These are phyloP conservation scores for Omphalotus guepiniiformis DNA, from an alignment of 768 basidiomycete genomes.

Conservation along the genomic window DNA sequence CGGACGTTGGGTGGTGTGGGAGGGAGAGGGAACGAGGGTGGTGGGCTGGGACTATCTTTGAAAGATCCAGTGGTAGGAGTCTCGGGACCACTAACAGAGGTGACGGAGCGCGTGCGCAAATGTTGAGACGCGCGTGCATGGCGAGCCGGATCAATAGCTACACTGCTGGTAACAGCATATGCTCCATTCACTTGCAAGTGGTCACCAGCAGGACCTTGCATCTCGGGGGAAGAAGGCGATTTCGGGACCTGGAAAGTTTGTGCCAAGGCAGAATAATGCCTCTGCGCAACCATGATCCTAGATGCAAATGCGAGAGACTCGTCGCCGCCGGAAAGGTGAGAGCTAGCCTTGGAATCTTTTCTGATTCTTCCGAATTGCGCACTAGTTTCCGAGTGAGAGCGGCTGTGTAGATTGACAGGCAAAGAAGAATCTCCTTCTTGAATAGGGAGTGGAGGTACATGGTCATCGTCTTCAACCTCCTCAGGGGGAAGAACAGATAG, in stretches of 20 bases:
- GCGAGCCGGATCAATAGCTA: slow-evolving; percentile 21
- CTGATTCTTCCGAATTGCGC: slow-evolving; percentile 53
- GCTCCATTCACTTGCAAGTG: slow-evolving; percentile 31
- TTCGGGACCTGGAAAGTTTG: slow-evolving; percentile 56
- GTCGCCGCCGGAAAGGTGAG: slow-evolving; percentile 47
- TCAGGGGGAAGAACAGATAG: slow-evolving; percentile 62
- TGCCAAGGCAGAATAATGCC: slow-evolving; percentile 69
- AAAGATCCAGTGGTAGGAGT: slow-evolving; percentile 33
- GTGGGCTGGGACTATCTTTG: slow-evolving; percentile 43
- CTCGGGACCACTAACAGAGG: slow-evolving; percentile 42
- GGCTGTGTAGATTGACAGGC: slow-evolving; percentile 39
- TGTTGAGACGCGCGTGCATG: slow-evolving; percentile 36
- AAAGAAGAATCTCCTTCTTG: slow-evolving; percentile 47
- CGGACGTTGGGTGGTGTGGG: slow-evolving; percentile 70
- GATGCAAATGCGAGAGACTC: slow-evolving; percentile 49
- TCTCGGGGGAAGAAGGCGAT: slow-evolving; percentile 45
- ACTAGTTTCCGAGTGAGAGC: slow-evolving; percentile 53
- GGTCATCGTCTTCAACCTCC: slow-evolving; percentile 39
- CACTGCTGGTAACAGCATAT: slow-evolving; percentile 34
- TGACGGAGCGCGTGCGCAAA: slow-evolving; percentile 57
- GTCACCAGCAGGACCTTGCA: slow-evolving; percentile 26
- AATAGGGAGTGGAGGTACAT: slow-evolving; percentile 60
- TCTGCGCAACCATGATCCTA: slow-evolving; percentile 67
- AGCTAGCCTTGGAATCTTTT: slow-evolving; percentile 52
- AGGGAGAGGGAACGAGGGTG: slow-evolving; percentile 66